These are phyloP conservation scores for Porcisia hertigi DNA, from an alignment of 208 protist species.

Conservation along the genomic window DNA sequence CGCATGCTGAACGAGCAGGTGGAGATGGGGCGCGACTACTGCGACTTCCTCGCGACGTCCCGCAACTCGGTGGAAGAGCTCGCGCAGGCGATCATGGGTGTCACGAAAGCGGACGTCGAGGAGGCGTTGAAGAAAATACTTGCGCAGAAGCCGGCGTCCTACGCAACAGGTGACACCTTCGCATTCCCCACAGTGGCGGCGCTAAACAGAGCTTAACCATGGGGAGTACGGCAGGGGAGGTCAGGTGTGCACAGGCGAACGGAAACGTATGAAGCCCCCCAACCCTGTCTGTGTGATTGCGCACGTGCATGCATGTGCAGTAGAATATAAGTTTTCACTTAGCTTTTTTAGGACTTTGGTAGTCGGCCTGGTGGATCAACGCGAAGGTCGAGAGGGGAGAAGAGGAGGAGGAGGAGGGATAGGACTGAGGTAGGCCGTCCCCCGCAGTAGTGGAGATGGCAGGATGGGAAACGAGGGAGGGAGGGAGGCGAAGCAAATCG, in stretches of 20 bases:
- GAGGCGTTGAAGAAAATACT: constrained; percentile 38
- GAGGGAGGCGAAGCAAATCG: neutral
- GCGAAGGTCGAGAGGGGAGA: neutral
- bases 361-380: neutral
- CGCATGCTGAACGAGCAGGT: constrained; percentile 50
- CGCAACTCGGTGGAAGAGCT: constrained; percentile 38
- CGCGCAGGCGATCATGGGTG: constrained; percentile 46
- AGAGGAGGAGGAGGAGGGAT: neutral
- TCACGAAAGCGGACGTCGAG: constrained; percentile 64
- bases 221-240: neutral
- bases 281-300: neutral
- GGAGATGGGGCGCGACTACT: constrained; percentile 77
- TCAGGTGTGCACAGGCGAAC: neutral
- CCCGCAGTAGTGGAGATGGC: neutral
- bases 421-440: neutral
- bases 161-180: constrained; percentile 67
- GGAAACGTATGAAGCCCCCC: neutral
- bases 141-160: constrained; percentile 52
- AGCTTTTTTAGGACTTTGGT: neutral
- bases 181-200: constrained; percentile 50
- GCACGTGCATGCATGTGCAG: constrained; percentile 3
- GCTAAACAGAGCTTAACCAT: constrained; percentile 41
- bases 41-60: constrained; percentile 83
- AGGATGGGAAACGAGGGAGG: neutral
- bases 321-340: constrained; percentile 3